Evolutionary conservation across 2,329 filamentous ascomycete species (phyloP), one percentile per base, ranked within the genome.

Genomic region (Diaporthe amygdali): DNA sequence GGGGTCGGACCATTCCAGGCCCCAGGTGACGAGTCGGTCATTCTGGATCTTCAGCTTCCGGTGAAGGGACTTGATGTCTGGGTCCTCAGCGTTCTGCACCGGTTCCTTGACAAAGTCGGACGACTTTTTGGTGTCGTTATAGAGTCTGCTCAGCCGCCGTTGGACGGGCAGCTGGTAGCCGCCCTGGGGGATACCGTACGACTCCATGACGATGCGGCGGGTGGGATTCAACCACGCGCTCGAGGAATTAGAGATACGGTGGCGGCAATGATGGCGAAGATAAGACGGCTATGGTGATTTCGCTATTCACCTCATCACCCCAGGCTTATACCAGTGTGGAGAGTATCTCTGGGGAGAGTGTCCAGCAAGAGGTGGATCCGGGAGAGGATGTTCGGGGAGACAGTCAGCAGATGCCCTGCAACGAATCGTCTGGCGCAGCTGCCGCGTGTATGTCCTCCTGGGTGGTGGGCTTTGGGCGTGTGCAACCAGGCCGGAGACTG

Each of bases 21-120:
- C 93, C 93, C 93, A 96, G 72, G 90, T 92, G 71, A 94, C 90
- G 56, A 95, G 85, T 20, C 93, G 88, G 82, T 95, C 92, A 79
- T 94, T 94, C 77, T 95, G 93, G 75, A 95, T 94, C 74, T 92
- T 89, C 74, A 94, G 88, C 79, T 94, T 94, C 74, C 92, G 91
- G 79, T 95, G 92, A 39, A 95, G 84, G 20, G 88, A 87, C 77
- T 91, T 90, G 78, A 93, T 89, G 74, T 94, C 92, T 30, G 92
- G 92, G 78, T 91, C 86, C 77, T 92, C 84, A 76, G 88, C 83
- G 78, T 90, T 90, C 80, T 86, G 91, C 74, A 86, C 87, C 67
- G 89, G 87, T 78, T 89, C 88, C 79, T 89, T 91, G 78, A 93
- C 90, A 74, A 93, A 93, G 79, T 93, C 91, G 78, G 89, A 92